Base-by-base conservation (phyloP, 1,284 basidiomycete species). In the Thecaphora frezii region DNA sequence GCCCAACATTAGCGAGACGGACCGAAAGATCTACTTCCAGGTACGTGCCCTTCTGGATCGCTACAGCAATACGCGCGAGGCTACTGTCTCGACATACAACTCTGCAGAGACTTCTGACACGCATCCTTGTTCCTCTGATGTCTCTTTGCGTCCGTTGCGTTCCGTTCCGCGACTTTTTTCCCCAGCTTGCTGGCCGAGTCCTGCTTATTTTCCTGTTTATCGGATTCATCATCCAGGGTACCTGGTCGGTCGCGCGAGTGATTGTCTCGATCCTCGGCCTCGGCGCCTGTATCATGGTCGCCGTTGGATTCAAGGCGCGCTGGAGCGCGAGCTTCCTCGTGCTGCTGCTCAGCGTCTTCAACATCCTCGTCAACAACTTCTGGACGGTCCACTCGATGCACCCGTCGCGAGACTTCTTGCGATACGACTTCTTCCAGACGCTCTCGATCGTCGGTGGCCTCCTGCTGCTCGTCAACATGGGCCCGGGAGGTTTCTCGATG, bases 151-250 rank as follows among this genome's bases (percentile, higher is more conserved):
- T n/a, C n/a, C n/a, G n/a, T n/a, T n/a, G 18, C 30, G 33, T 51
- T 24, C 43, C 37, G 36, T 24, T 12, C 58, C 50, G 51, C 26
- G 36, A 44, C 46, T 41, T 48, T 45, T 30, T 65, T 81, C 93
- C 96, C 87, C 88, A 98, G 77, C 88, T 99, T 47, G 91, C 93
- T 0, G 96, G 94, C 49, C 92, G 96, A 58, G 88, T 98, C 55
- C 86, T 99, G 62, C 87, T 99, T 74, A 97, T 99, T 80, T 97
- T 99, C 88, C 87, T 99, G 45, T 99, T 99, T 86, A 84, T 99
- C 72, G 96, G 96, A 1, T 97, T 98, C 83, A 88, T 97, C 71
- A 83, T 98, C 77, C 92, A 94, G 79, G 93, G 93, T 51, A 82
- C 86, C 79, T 97, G 93, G 93, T 88, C 85, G 65, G 82, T 96